phyloP scores from a whole-genome alignment of 2,329 filamentous ascomycete genomes.

The Paraphoma sp. region DNA sequence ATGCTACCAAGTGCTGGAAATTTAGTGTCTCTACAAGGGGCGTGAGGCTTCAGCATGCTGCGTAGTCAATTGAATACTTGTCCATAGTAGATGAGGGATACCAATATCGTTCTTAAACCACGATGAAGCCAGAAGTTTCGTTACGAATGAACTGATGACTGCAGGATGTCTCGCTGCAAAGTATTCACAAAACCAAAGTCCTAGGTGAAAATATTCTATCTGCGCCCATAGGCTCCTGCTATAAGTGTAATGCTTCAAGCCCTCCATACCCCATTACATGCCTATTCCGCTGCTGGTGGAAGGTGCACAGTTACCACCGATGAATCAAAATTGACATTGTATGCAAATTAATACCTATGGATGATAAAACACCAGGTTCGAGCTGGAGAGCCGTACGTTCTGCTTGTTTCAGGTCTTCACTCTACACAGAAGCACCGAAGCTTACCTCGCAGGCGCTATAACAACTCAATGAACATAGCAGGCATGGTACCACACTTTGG shows the following conservation, averaged over 20 bases:
- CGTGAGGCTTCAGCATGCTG: no score
- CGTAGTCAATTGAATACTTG: no score
- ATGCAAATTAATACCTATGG: no score
- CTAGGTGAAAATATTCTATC: constrained; percentile 24
- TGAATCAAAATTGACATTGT: neutral
- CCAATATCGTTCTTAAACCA: no score
- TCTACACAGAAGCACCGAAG: constrained; percentile 60
- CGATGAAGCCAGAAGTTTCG: no score
- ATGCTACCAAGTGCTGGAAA: no score
- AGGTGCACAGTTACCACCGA: neutral
- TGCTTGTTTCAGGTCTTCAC: constrained; percentile 45
- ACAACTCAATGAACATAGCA: no score
- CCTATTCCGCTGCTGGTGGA: constrained; percentile 67
- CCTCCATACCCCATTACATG: constrained; percentile 62
- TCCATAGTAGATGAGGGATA: no score
- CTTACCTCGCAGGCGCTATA: constrained; percentile 31
- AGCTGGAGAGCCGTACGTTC: constrained; percentile 54
- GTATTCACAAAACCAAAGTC: neutral
- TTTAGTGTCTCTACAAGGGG: no score
- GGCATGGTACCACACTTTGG: no score
- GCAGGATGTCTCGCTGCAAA: no score
- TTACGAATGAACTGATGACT: no score
- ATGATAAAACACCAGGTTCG: constrained; percentile 51
- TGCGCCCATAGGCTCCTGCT: constrained; percentile 26
- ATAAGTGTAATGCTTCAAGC: constrained; percentile 30